Base-by-base conservation (phyloP, 441 rosid genomes). In the Theobroma grandiflorum region DNA sequence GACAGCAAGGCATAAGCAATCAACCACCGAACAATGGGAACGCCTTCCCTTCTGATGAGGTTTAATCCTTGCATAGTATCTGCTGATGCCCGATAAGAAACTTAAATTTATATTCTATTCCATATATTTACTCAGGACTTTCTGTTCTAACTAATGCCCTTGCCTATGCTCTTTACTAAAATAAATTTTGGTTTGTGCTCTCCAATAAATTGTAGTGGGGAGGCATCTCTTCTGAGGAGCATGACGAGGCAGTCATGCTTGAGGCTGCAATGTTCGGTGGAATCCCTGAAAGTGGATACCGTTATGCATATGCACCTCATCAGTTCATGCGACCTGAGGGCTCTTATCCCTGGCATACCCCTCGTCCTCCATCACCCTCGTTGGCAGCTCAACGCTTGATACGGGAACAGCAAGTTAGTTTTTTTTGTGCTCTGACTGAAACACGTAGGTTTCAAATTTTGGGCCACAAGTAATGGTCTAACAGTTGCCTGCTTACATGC, bases 241-340 rank as follows among this genome's bases (percentile, higher is more conserved):
- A 95, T 80, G 99, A 95, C 85, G 99, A 97, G 82, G 99, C 99
- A 66, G 98, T 97, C 78, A 97, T 97, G 99, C 99, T 97, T 55
- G 99, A 97, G 87, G 99, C 99, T 84, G 99, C 99, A 81, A 97
- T 97, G 98, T 95, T 97, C 78, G 99, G 99, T 80, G 99, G 99
- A 75, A 83, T 95, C 78, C 97, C 99, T 80, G 97, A 87, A 65
- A 80, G 90, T 78, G 95, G 90, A 77, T 97, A 93, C 83, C 87
- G 65, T 78, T 84, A 82, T 80, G 80, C 90, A 65, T 87, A 87
- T 85, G 90, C 91, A 78, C 95, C 95, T 79, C 94, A 89, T 81
- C 92, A 88, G 53, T 88, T 85, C 78, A 89, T 89, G 90, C 91
- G 70, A 78, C 52, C 86, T 49, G 88, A 88, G 74, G 84, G 75